Percentiles rank a stretch among this genome's conserved stretches.
phyloP scores from a whole-genome alignment of 129 eudicot species.

The Dittrichia graveolens region DNA sequence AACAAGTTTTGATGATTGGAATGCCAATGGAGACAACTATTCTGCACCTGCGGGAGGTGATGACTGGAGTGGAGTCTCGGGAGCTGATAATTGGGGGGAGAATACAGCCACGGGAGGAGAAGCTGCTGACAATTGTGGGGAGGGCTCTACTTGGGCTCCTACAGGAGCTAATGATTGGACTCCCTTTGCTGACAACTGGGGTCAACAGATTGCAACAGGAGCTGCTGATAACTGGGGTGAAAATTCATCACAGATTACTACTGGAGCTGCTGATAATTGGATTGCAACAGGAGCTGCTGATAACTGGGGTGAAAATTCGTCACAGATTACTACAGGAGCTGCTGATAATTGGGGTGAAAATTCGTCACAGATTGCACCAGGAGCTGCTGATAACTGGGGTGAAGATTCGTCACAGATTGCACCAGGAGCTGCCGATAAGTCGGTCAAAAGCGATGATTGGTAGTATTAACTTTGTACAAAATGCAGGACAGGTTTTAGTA shows the following conservation, averaged over 20 bases:
- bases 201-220: not conserved
- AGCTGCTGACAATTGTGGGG: not conserved
- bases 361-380: not conserved
- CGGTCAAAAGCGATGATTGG: not conserved
- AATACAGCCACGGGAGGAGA: not conserved
- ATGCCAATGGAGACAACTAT: too few relatives aligned
- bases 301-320: not conserved
- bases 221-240: not conserved
- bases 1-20: constrained; percentile 14
- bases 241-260: not conserved
- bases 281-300: not conserved
- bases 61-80: not conserved
- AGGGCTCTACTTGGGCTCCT: not conserved
- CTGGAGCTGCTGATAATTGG: not conserved
- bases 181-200: not conserved
- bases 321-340: not conserved
- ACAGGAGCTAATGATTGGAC: not conserved
- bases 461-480: not conserved
- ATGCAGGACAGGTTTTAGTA: not conserved
- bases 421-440: not conserved
- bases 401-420: not conserved
- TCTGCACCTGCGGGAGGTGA: too few relatives aligned
- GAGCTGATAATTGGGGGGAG: constrained; percentile 17
- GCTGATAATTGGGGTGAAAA: not conserved
- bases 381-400: not conserved